Evolutionary conservation across 2,329 filamentous ascomycete genomes (phyloP), one percentile per base, ranked within the genome.

Genomic region (Aspergillus brasiliensis): DNA sequence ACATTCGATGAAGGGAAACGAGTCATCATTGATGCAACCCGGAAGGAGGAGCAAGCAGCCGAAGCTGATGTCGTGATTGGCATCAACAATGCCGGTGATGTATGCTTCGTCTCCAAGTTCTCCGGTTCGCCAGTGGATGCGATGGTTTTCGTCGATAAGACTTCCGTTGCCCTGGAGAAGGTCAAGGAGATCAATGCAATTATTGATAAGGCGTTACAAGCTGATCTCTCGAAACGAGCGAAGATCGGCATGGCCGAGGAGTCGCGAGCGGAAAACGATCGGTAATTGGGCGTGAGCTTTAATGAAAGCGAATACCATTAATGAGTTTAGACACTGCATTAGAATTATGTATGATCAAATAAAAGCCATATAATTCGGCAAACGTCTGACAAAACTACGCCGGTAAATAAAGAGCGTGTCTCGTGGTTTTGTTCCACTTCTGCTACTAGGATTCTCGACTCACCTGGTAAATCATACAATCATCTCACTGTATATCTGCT

Each of bases 41-140:
- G 75, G 58, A 77, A 75, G 63, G 79, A 76, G 82, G 86, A 71
- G 83, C 78, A 79, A 59, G 77, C 78, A 5, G 75, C 90, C 28
- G 86, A 88, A 37, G 91, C 88, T 5, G 88, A 90, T 66, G 83
- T 88, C 13, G 84, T 91, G 46, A 86, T 98, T 69, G 94, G 91
- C 57, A 84, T 97, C 76, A 97, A 97, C 77, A 88, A 87, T 71
- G 90, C 93, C 71, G 93, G 93, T 23, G 93, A 97, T 79, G 86
- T 97, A 42, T 96, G 92, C 70, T 91, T 96, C 76, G 86, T 97
- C 61, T 89, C 92, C 28, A 99, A 99, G 80, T 86, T 95, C 60
- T 93, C 94, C 23, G 95, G 95, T 25, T 84, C 86, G 19, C 85
- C 92, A 0, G 85, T 97, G 11, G 91, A 97, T 73, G 92, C 93